These are phyloP conservation scores for Calonectria pseudoturangicola DNA, from an alignment of 2,329 filamentous ascomycete species.

Conservation along the genomic window DNA sequence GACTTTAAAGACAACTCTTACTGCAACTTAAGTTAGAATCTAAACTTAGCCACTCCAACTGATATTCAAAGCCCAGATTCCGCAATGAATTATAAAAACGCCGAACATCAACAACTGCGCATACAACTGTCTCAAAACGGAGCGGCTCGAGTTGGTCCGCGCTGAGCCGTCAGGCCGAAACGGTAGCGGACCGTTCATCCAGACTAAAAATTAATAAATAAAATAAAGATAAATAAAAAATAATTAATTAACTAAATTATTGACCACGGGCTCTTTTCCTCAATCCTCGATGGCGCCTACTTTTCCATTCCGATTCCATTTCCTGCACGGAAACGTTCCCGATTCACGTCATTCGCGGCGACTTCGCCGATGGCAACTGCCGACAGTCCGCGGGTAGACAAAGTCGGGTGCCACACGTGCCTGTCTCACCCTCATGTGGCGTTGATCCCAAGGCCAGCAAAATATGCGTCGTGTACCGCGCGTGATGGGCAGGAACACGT, in stretches of 20 bases:
- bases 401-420: slow-evolving; percentile 13
- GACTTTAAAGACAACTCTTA: not conserved
- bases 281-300: not conserved
- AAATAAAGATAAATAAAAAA: slow-evolving; percentile 10
- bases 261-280: not conserved
- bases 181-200: not conserved
- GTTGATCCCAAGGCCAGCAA: slow-evolving; percentile 28
- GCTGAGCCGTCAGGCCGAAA: not conserved
- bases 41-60: not conserved
- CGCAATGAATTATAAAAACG: not conserved
- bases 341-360: not conserved
- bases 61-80: not conserved
- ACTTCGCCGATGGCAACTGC: slow-evolving; percentile 19
- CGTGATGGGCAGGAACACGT: slow-evolving; percentile 13
- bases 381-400: slow-evolving; percentile 9
- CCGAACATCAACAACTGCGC: no score
- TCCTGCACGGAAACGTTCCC: not conserved
- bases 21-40: not conserved
- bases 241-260: not conserved
- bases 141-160: not conserved
- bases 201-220: slow-evolving; percentile 17
- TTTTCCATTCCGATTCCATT: not conserved
- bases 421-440: slow-evolving; percentile 22
- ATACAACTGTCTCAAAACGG: not conserved
- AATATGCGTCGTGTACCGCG: slow-evolving; percentile 14